Evolutionary conservation across 495 filamentous ascomycete species (phyloP).

Genomic region (Penicillium lividum): DNA sequence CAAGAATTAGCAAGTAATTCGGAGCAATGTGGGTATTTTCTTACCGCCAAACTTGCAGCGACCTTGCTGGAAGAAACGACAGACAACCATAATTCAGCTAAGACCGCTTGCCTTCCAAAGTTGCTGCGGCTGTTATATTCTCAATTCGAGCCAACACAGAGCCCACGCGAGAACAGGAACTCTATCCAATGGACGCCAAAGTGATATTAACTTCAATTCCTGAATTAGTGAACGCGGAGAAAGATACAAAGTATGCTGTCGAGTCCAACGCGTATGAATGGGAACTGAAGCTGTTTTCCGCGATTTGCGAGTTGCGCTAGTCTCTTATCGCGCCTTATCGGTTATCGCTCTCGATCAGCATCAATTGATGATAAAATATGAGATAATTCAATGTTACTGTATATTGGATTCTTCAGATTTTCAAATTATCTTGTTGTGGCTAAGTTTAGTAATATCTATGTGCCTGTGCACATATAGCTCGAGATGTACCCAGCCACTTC

Average conservation of each 20-base stretch:
- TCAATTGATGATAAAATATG: too few species aligned
- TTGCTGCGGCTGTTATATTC: background rate
- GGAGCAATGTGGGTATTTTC: background rate
- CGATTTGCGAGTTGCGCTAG: background rate
- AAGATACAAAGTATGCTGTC: background rate
- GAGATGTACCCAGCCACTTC: too few species aligned
- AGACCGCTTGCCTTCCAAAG: background rate
- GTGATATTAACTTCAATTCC: background rate
- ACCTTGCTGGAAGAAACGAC: conserved; percentile 71
- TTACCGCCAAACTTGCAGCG: conserved; percentile 69
- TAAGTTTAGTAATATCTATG: too few species aligned
- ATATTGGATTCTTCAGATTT: too few species aligned
- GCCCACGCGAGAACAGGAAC: background rate
- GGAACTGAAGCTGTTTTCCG: conserved; percentile 20
- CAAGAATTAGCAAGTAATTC: conserved; percentile 12
- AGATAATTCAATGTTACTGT: too few species aligned
- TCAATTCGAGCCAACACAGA: background rate
- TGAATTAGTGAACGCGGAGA: background rate
- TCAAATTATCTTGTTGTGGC: too few species aligned
- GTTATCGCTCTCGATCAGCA: background rate
- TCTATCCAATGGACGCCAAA: background rate
- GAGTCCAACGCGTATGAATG: conserved; percentile 8
- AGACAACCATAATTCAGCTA: conserved; percentile 55
- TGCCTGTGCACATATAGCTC: too few species aligned
- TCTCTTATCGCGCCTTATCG: conserved; percentile 10